Conservation (phyloP, 192 early-diverging fungal species). For the Coemansia sp. region DNA sequence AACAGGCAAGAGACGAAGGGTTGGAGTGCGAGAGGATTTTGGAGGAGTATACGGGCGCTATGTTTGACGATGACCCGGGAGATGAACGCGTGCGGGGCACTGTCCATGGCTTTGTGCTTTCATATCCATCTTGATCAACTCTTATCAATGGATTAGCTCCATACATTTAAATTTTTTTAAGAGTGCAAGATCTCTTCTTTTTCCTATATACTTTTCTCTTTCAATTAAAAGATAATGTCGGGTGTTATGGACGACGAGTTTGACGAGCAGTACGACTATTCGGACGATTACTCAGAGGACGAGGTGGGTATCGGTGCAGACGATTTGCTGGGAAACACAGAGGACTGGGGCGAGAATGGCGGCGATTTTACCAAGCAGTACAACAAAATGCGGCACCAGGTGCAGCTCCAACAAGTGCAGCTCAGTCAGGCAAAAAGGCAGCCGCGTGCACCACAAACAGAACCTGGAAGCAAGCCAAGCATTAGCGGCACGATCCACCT, state of each 20-base stretch:
- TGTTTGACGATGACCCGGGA: not conserved
- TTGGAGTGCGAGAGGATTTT: not conserved
- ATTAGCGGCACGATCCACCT: slow-evolving; percentile 18
- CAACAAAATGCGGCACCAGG: slow-evolving; percentile 76
- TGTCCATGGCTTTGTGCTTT: not conserved
- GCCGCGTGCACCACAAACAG: slow-evolving; percentile 9
- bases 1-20: not conserved
- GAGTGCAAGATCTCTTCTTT: not conserved
- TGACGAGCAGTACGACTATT: slow-evolving; percentile 10
- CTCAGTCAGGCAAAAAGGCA: slow-evolving; percentile 12
- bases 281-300: slow-evolving; percentile 24
- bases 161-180: slow-evolving; percentile 2
- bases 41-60: not conserved
- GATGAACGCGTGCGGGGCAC: not conserved
- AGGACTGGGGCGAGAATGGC: slow-evolving; percentile 75
- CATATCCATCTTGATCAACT: not conserved
- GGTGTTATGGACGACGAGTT: not conserved
- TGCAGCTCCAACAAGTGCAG: slow-evolving; percentile 42
- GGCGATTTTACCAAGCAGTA: slow-evolving; percentile 95
- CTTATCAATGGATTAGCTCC: not conserved
- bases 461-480: slow-evolving; percentile 24
- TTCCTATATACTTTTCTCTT: not conserved
- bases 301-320: slow-evolving; percentile 65
- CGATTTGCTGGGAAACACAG: slow-evolving; percentile 76
- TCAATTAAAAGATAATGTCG: not conserved